Conservation (phyloP, 148 eudicot genomes). For the Rheum nobile region DNA sequence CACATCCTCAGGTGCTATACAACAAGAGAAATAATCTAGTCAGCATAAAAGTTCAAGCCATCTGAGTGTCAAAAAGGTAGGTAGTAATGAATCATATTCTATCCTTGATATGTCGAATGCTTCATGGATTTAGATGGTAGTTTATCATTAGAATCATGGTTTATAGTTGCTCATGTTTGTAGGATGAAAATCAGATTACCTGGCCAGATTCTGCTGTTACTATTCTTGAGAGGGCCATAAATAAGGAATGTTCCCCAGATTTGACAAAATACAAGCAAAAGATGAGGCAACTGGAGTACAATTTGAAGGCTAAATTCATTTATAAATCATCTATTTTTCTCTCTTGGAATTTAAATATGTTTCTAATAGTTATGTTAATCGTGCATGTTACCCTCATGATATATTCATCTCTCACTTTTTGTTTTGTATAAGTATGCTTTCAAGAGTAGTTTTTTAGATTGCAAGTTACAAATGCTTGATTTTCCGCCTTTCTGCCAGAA, state of each 20-base stretch:
- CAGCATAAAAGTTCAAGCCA: conserved; percentile 16
- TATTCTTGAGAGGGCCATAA: conserved; percentile 71
- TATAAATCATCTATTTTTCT: background rate
- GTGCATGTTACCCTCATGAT: background rate
- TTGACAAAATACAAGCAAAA: conserved; percentile 76
- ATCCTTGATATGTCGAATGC: background rate
- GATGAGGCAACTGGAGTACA: conserved; percentile 59
- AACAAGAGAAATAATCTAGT: conserved; percentile 32
- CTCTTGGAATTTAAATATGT: background rate
- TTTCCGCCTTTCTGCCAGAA: conserved; percentile 24
- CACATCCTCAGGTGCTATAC: conserved; percentile 20
- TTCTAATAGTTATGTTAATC: background rate
- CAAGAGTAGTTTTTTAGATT: background rate
- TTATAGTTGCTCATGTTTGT: conserved; percentile 5
- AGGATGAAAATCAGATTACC: conserved; percentile 27
- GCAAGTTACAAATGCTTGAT: background rate
- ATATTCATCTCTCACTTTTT: too few relatives aligned
- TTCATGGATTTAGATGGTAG: background rate
- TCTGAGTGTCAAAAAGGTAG: conserved; percentile 8
- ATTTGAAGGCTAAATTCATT: conserved; percentile 57
- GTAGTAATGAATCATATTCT: background rate
- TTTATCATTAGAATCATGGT: background rate
- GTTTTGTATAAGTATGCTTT: background rate
- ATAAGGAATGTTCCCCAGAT: conserved; percentile 47
- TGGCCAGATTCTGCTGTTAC: conserved; percentile 78